A percentile compares a stretch with the other conserved stretches of the same genome.
Conservation (phyloP, 1,284 basidiomycete species). For the Fomitopsis betulina region DNA sequence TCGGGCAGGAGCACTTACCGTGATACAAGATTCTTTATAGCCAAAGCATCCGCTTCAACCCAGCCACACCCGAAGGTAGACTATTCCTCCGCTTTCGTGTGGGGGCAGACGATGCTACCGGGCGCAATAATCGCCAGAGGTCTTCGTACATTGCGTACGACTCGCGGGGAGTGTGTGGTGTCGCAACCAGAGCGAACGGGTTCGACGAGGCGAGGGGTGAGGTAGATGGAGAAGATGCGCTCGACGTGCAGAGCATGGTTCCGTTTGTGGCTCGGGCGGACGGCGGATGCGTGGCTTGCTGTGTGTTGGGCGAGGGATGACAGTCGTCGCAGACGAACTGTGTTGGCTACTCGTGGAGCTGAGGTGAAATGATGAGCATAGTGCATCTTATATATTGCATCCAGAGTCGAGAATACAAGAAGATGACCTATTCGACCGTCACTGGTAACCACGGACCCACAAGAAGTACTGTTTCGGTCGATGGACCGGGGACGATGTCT, state of each 20-base stretch:
- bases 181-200: conserved; percentile 17
- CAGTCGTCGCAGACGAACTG: conserved; percentile 1
- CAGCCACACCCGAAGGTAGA: conserved; percentile 11
- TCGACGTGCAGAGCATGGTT: conserved; percentile 2
- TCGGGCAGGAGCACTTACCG: not conserved
- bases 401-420: not conserved
- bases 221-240: conserved; percentile 2
- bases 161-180: conserved; percentile 17
- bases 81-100: conserved; percentile 9
- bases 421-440: not conserved
- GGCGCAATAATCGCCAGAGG: conserved; percentile 8
- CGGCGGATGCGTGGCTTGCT: not conserved
- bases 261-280: not conserved
- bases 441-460: not conserved
- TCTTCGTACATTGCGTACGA: conserved; percentile 17
- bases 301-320: not conserved
- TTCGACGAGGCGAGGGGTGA: conserved; percentile 12
- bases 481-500: not conserved
- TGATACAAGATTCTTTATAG: not conserved
- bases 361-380: not conserved
- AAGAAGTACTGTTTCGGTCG: not conserved
- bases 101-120: conserved; percentile 1
- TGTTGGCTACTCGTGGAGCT: not conserved
- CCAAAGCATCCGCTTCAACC: conserved; percentile 14
- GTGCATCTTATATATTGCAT: not conserved